A percentile compares a stretch with the other conserved stretches of the same genome.
Conservation (phyloP, 371 early-diverging fungal species). For the Conidiobolus incongruus region DNA sequence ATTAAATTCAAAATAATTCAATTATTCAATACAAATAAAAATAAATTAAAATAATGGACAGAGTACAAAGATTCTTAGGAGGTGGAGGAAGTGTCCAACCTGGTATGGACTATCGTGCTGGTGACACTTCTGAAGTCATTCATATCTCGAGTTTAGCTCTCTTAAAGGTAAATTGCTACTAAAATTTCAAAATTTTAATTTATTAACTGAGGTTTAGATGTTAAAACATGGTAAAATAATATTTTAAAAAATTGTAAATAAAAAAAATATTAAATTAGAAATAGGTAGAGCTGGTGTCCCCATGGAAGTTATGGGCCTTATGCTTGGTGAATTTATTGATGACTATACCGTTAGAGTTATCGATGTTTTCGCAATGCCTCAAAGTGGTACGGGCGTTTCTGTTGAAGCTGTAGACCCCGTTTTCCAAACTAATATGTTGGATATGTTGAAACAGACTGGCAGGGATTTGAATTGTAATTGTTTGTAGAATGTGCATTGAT, state of each 20-base stretch:
- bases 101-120: constrained; percentile 64
- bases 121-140: constrained; percentile 98
- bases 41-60: constrained; percentile 39
- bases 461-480: constrained; percentile 20
- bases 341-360: constrained; percentile 99
- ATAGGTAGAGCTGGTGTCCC: constrained; percentile 98
- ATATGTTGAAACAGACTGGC: constrained; percentile 98
- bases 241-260: too few relatives aligned
- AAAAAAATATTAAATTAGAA: too few relatives aligned
- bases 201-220: constrained; percentile 26
- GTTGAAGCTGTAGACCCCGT: constrained; percentile 99
- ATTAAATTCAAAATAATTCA: too few relatives aligned
- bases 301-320: constrained; percentile 99
- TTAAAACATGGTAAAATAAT: constrained; percentile 53
- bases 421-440: constrained; percentile 99
- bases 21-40: too few relatives aligned
- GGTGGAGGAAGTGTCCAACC: constrained; percentile 40
- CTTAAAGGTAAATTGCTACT: constrained; percentile 52
- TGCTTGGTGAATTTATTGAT: constrained; percentile 99
- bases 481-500: neutral
- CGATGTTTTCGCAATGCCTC: constrained; percentile 99
- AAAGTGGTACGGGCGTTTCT: constrained; percentile 98
- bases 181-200: neutral
- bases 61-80: constrained; percentile 45
- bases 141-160: constrained; percentile 98